These are phyloP conservation scores for Candida pseudofarinosa DNA, from an alignment of 805 yeast genomes.

Conservation along the genomic window DNA sequence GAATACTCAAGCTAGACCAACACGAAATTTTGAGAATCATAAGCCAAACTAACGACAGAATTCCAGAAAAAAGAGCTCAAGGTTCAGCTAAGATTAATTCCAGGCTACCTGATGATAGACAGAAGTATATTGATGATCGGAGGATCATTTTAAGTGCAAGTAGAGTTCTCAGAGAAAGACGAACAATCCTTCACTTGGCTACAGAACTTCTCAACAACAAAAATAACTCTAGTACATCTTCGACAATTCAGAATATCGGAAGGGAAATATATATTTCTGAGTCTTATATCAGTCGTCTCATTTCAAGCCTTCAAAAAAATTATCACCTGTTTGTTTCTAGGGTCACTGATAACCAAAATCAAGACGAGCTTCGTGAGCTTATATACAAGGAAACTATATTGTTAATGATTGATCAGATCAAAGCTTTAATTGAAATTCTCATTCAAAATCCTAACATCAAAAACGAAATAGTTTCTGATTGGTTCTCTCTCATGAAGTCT, in stretches of 20 bases:
- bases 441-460: constrained; percentile 32
- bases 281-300: constrained; percentile 18
- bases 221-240: constrained; percentile 26
- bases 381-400: constrained; percentile 27
- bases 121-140: constrained; percentile 23
- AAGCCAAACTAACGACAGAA: constrained; percentile 32
- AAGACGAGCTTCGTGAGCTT: constrained; percentile 17
- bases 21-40: constrained; percentile 49
- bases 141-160: constrained; percentile 32
- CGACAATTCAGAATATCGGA: constrained; percentile 33
- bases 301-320: constrained; percentile 13
- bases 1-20: constrained; percentile 34
- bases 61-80: constrained; percentile 28
- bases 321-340: constrained; percentile 8
- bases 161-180: constrained; percentile 48
- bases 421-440: constrained; percentile 36
- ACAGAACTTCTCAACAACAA: constrained; percentile 44
- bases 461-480: constrained; percentile 34
- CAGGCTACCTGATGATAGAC: constrained; percentile 34
- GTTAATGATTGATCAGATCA: constrained; percentile 31
- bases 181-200: constrained; percentile 42
- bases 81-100: constrained; percentile 22
- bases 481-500: constrained; percentile 54
- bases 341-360: constrained; percentile 10
- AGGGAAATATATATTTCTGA: constrained; percentile 33